Evolutionary conservation across 2,329 filamentous ascomycete species (phyloP).

Genomic region (Aspergillus pseudoglaucus): DNA sequence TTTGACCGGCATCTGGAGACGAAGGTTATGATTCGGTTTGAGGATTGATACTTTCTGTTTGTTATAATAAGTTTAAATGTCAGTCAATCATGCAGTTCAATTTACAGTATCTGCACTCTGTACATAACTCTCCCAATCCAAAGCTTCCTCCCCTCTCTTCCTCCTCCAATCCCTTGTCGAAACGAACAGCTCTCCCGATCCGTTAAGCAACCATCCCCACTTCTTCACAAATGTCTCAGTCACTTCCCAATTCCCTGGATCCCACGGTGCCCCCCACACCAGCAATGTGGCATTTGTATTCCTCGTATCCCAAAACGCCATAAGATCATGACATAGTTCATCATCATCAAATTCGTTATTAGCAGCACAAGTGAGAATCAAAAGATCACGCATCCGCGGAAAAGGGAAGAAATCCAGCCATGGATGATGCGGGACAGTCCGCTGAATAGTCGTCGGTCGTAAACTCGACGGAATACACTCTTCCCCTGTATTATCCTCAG

Average conservation of each 20-base stretch:
- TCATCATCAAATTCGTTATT: slow-evolving; percentile 28
- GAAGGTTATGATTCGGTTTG: neutral
- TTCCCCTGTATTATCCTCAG: slow-evolving; percentile 2
- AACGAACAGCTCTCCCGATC: slow-evolving; percentile 9
- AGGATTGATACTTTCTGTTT: no score
- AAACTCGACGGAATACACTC: slow-evolving; percentile 18
- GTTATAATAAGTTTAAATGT: no score
- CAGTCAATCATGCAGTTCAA: no score
- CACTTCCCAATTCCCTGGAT: slow-evolving; percentile 32
- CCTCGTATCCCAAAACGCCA: slow-evolving; percentile 18
- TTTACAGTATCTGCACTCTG: neutral
- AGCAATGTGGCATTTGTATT: slow-evolving; percentile 16
- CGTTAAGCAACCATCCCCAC: slow-evolving; percentile 31
- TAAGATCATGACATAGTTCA: slow-evolving; percentile 32
- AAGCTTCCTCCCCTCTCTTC: neutral
- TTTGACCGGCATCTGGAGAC: neutral
- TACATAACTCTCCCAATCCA: neutral
- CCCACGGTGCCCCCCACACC: slow-evolving; percentile 35
- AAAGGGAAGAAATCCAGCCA: slow-evolving; percentile 41
- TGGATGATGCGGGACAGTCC: slow-evolving; percentile 26
- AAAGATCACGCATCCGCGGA: slow-evolving; percentile 33
- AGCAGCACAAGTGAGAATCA: slow-evolving; percentile 21
- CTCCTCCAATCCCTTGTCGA: neutral
- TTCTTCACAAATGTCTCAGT: slow-evolving; percentile 30
- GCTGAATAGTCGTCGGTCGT: slow-evolving; percentile 30